Evolutionary conservation across 2,329 filamentous ascomycete species (phyloP).

Genomic region (Paradendryphiella salina): DNA sequence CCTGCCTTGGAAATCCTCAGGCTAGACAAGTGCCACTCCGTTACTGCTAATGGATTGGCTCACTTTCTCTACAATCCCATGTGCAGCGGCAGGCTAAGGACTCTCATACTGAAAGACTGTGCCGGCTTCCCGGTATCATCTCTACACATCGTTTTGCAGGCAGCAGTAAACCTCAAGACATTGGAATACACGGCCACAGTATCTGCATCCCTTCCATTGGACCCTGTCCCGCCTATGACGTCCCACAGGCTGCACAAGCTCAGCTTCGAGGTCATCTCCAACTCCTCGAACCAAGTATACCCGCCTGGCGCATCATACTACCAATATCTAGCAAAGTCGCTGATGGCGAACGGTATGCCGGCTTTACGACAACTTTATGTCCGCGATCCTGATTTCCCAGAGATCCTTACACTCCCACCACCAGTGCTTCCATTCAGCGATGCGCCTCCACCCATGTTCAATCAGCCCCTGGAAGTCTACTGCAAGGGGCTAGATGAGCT

Average conservation of each 20-base stretch:
- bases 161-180: conserved; percentile 61
- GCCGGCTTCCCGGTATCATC: conserved; percentile 69
- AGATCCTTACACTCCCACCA: conserved; percentile 73
- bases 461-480: conserved; percentile 64
- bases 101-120: conserved; percentile 67
- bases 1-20: conserved; percentile 74
- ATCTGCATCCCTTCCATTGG: conserved; percentile 59
- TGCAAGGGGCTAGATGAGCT: conserved; percentile 68
- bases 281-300: conserved; percentile 59
- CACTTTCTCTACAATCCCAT: conserved; percentile 64
- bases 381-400: conserved; percentile 79
- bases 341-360: conserved; percentile 75
- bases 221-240: conserved; percentile 64
- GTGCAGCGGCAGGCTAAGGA: conserved; percentile 63
- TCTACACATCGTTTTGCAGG: conserved; percentile 64
- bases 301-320: conserved; percentile 69
- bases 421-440: conserved; percentile 60
- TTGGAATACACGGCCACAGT: conserved; percentile 63
- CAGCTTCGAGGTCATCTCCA: conserved; percentile 78
- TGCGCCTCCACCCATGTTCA: conserved; percentile 49
- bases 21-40: conserved; percentile 68
- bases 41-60: conserved; percentile 72
- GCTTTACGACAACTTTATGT: conserved; percentile 79
- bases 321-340: conserved; percentile 79
- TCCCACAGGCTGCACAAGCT: conserved; percentile 72